Conservation (phyloP, 2,329 filamentous ascomycete species). For the Epichloe scottii region DNA sequence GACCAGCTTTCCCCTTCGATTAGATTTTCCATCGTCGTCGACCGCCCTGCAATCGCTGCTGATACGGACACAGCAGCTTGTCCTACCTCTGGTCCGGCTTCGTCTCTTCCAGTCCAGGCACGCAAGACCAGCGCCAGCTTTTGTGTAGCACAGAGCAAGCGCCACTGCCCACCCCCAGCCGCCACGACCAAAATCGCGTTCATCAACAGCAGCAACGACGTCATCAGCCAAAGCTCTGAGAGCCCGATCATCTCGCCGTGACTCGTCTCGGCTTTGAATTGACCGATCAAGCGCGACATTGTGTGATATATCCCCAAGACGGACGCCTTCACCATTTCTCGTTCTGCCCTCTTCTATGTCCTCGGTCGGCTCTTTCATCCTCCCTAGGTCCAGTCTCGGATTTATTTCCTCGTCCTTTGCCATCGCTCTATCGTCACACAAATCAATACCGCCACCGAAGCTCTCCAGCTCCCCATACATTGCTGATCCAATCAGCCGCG, state of each 20-base stretch:
- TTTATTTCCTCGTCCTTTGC: not conserved
- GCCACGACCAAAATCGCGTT: not conserved
- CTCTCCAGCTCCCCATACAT: not conserved
- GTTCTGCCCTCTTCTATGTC: slow-evolving; percentile 34
- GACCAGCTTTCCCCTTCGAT: slow-evolving; percentile 1
- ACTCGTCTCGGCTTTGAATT: slow-evolving; percentile 3
- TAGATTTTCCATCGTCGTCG: not conserved
- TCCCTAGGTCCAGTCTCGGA: slow-evolving; percentile 28
- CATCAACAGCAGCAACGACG: slow-evolving; percentile 1
- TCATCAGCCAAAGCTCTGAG: not conserved
- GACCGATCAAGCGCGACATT: slow-evolving; percentile 11
- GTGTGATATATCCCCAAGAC: slow-evolving; percentile 30
- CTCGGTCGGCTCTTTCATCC: slow-evolving; percentile 40
- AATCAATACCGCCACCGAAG: not conserved
- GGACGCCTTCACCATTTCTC: slow-evolving; percentile 34
- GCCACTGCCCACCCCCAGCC: not conserved
- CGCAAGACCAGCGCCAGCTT: not conserved
- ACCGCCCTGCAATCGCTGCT: not conserved
- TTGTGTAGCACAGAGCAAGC: not conserved
- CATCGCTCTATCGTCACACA: not conserved
- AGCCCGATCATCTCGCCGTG: not conserved
- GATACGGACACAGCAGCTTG: slow-evolving; percentile 8
- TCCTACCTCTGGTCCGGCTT: slow-evolving; percentile 8
- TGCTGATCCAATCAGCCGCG: not conserved
- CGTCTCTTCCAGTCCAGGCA: slow-evolving; percentile 2